Percentiles rank a stretch among this genome's conserved stretches.
phyloP scores from a whole-genome alignment of 257 asterid genomes.

The Ajuga chamaepitys region DNA sequence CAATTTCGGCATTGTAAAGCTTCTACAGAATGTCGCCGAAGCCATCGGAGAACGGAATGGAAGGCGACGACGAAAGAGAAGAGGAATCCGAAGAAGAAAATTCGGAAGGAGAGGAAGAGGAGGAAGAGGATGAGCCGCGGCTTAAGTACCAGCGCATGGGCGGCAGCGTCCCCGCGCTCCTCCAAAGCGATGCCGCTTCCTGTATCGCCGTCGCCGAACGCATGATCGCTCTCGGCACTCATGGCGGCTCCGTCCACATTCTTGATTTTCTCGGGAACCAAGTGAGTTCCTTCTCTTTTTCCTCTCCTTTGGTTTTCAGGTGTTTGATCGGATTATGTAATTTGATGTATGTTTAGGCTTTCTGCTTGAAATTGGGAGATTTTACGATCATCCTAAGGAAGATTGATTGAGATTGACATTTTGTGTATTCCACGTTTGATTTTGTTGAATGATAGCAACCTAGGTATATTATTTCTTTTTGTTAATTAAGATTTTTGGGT shows the following conservation, averaged over 20 bases:
- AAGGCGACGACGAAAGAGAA: constrained; percentile 91
- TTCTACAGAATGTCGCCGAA: constrained; percentile 49
- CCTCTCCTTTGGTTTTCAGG: not conserved
- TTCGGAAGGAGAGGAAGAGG: constrained; percentile 49
- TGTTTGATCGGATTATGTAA: not conserved
- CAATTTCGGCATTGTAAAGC: not conserved
- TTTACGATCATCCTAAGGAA: constrained; percentile 10
- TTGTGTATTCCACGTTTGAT: not conserved
- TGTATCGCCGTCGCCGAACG: constrained; percentile 90
- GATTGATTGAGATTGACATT: constrained; percentile 10
- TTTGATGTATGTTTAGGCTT: not conserved
- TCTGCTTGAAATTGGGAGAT: not conserved
- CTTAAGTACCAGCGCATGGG: constrained; percentile 99
- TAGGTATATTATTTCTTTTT: not conserved
- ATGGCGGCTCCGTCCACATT: constrained; percentile 74
- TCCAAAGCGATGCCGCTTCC: constrained; percentile 80
- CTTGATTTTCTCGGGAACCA: constrained; percentile 97
- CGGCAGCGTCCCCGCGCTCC: constrained; percentile 82
- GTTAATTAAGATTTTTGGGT: not conserved
- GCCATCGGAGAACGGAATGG: constrained; percentile 78
- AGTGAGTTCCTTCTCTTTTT: constrained; percentile 26
- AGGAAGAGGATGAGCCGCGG: constrained; percentile 82
- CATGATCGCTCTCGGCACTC: constrained; percentile 97
- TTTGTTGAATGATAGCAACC: not conserved
- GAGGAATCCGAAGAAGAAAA: constrained; percentile 63